These are phyloP conservation scores for Xerocomus potaroensis DNA, from an alignment of 768 basidiomycete species.

Conservation along the genomic window DNA sequence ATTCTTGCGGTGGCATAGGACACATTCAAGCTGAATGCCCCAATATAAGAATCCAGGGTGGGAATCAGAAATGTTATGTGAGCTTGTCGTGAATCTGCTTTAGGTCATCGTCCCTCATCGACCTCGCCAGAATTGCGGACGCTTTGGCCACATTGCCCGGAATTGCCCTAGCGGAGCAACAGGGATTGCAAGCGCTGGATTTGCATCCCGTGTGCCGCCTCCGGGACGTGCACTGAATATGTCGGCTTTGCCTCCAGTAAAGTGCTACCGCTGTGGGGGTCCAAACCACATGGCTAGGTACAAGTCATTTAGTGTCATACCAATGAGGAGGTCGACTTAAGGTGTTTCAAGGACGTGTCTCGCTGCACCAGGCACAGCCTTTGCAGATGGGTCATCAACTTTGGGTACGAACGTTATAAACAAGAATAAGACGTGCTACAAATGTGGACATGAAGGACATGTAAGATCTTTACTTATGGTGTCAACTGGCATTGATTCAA, in stretches of 20 bases:
- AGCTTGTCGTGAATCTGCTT: slow-evolving; percentile 24
- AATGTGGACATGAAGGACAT: slow-evolving; percentile 85
- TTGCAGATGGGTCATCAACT: slow-evolving; percentile 40
- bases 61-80: slow-evolving; percentile 82
- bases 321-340: slow-evolving; percentile 4
- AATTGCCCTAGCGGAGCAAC: slow-evolving; percentile 53
- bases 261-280: slow-evolving; percentile 87
- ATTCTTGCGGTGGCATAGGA: slow-evolving; percentile 89
- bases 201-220: slow-evolving; percentile 66
- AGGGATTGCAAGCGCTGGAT: slow-evolving; percentile 39
- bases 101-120: slow-evolving; percentile 1
- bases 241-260: slow-evolving; percentile 74
- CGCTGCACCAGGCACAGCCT: slow-evolving; percentile 58
- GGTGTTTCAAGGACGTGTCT: slow-evolving; percentile 66
- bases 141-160: slow-evolving; percentile 79
- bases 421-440: slow-evolving; percentile 82
- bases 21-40: slow-evolving; percentile 88
- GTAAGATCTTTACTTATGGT: slow-evolving; percentile 41
- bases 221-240: slow-evolving; percentile 73
- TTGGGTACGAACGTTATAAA: slow-evolving; percentile 42
- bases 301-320: slow-evolving; percentile 4
- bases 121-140: slow-evolving; percentile 63
- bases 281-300: slow-evolving; percentile 85
- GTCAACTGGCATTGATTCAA: slow-evolving; percentile 5
- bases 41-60: slow-evolving; percentile 65